Evolutionary conservation across 805 yeast genomes (phyloP).

Genomic region (Monosporozyma yasuniensis): DNA sequence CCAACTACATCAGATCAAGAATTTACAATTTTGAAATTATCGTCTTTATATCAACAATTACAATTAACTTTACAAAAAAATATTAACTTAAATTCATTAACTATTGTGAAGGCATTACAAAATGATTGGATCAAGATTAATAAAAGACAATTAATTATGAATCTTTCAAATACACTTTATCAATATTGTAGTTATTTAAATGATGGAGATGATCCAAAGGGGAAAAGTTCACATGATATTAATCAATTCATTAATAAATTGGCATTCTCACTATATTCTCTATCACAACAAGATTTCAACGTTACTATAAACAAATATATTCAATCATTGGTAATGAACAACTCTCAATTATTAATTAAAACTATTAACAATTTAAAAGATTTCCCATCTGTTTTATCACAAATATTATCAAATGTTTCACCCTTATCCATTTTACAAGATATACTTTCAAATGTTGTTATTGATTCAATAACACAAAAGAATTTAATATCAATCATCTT

Average conservation of each 20-base stretch:
- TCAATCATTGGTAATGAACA: conserved; percentile 11
- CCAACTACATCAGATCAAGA: not conserved
- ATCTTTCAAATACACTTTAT: not conserved
- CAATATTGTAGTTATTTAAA: not conserved
- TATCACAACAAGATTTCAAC: conserved; percentile 21
- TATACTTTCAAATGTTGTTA: conserved; percentile 11
- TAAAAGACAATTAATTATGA: conserved; percentile 13
- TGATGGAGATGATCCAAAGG: not conserved
- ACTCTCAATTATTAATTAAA: conserved; percentile 17
- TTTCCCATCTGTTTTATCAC: conserved; percentile 19
- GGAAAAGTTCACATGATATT: not conserved
- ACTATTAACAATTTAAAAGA: conserved; percentile 25
- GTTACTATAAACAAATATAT: conserved; percentile 19
- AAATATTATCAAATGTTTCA: conserved; percentile 12
- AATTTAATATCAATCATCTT: not conserved
- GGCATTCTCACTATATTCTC: conserved; percentile 1
- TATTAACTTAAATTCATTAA: conserved; percentile 20
- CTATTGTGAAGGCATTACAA: conserved; percentile 20
- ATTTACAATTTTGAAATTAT: conserved; percentile 12
- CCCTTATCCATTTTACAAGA: conserved; percentile 12
- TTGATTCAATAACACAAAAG: conserved; percentile 6
- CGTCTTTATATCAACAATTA: conserved; percentile 23
- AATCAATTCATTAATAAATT: not conserved
- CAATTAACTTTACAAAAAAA: conserved; percentile 18
- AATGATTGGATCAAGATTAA: conserved; percentile 13